These are phyloP conservation scores for Raffaelea ambrosiae DNA, from an alignment of 2,329 filamentous ascomycete species.

Conservation along the genomic window DNA sequence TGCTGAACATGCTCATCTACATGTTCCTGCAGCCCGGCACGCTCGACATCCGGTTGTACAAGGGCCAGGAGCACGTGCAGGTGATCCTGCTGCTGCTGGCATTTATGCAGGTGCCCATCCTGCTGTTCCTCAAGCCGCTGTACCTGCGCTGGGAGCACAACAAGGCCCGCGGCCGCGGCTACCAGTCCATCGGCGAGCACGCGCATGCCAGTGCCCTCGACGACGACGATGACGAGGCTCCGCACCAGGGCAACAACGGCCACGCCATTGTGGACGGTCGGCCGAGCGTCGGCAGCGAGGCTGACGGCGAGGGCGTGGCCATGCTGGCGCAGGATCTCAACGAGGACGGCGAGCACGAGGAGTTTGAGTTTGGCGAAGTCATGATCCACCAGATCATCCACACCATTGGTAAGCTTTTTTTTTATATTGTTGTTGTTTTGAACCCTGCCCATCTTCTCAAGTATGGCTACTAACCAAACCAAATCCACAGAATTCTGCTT, in stretches of 20 bases:
- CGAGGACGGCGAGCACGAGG: constrained; percentile 66
- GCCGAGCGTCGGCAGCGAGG: constrained; percentile 49
- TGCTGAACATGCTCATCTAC: constrained; percentile 99
- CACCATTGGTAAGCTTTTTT: constrained; percentile 68
- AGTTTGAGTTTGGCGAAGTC: constrained; percentile 93
- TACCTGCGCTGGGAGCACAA: constrained; percentile 94
- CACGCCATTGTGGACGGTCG: constrained; percentile 29
- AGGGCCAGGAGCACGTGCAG: constrained; percentile 69
- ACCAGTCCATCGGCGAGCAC: constrained; percentile 85
- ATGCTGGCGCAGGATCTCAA: constrained; percentile 82
- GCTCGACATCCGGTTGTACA: constrained; percentile 65
- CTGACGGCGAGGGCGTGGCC: constrained; percentile 61
- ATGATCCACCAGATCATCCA: constrained; percentile 99
- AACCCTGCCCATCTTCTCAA: not conserved
- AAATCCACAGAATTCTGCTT: constrained; percentile 88
- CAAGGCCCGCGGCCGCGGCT: constrained; percentile 75
- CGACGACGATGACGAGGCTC: constrained; percentile 61
- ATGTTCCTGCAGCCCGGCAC: constrained; percentile 92
- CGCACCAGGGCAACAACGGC: constrained; percentile 21
- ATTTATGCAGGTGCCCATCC: constrained; percentile 75
- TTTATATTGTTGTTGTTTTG: not conserved
- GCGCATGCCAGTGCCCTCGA: constrained; percentile 82
- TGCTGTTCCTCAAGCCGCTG: constrained; percentile 92
- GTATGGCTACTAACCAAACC: constrained; percentile 20
- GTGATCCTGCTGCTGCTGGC: constrained; percentile 72